Conservation (phyloP, 441 rosid species). For the Croton setiger region DNA sequence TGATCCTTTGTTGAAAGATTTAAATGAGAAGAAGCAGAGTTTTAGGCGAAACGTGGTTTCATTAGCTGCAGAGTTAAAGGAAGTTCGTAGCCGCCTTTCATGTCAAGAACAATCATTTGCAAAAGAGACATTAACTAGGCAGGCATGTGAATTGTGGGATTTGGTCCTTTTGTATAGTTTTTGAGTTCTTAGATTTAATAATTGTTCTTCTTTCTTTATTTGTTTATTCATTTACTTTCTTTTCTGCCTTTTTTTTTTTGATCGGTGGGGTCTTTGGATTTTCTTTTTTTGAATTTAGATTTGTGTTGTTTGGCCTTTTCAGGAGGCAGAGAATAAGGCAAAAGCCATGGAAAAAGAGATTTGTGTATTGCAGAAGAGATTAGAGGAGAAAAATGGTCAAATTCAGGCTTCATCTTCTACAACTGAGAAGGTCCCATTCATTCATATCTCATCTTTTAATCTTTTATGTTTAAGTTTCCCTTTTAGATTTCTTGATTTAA, state of each 20-base stretch:
- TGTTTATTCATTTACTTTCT: slow-evolving; percentile 5
- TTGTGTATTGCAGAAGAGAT: slow-evolving; percentile 38
- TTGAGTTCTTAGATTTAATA: slow-evolving; percentile 17
- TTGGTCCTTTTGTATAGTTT: slow-evolving; percentile 18
- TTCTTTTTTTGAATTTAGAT: slow-evolving; percentile 10
- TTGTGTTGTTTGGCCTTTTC: slow-evolving; percentile 19
- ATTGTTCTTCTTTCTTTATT: slow-evolving; percentile 3
- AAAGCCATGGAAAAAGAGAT: slow-evolving; percentile 63
- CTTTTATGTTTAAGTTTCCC: neutral
- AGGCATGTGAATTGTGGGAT: slow-evolving; percentile 44
- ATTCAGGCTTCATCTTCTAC: slow-evolving; percentile 63
- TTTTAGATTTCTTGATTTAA: neutral
- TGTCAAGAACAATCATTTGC: slow-evolving; percentile 66
- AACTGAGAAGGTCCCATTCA: slow-evolving; percentile 64
- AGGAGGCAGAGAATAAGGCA: slow-evolving; percentile 79
- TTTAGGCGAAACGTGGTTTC: slow-evolving; percentile 84
- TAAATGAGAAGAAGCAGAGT: slow-evolving; percentile 90
- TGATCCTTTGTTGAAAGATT: slow-evolving; percentile 84
- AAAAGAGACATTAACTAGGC: slow-evolving; percentile 67
- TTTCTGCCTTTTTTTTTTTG: neutral
- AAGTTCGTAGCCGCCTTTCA: slow-evolving; percentile 65
- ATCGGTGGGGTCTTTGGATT: slow-evolving; percentile 9
- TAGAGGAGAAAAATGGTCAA: slow-evolving; percentile 61
- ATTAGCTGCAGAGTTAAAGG: slow-evolving; percentile 83
- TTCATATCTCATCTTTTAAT: neutral